phyloP scores from a whole-genome alignment of 2,329 filamentous ascomycete genomes.

The Colletotrichum zoysiae region DNA sequence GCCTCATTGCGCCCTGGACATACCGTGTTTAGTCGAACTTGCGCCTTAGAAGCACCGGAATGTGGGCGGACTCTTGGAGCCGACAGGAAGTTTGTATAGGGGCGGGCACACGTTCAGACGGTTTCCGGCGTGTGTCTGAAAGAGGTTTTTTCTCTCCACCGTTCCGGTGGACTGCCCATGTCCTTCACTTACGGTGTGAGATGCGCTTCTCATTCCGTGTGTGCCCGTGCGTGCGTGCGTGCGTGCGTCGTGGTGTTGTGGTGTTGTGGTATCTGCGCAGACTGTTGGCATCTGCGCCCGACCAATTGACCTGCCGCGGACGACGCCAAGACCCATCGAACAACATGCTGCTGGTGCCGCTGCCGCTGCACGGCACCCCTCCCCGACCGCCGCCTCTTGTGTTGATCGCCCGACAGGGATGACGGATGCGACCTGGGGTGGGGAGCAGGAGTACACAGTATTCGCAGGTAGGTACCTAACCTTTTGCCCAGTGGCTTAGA shows the following conservation, averaged over 20 bases:
- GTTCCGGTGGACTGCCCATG: conserved; percentile 11
- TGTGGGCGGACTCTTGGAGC: conserved; percentile 13
- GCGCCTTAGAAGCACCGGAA: conserved; percentile 8
- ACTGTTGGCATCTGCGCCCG: conserved; percentile 36
- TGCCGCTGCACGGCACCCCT: neutral
- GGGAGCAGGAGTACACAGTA: neutral
- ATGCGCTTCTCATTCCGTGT: neutral
- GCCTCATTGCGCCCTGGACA: conserved; percentile 31
- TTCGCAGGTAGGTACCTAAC: neutral
- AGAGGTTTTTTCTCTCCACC: neutral
- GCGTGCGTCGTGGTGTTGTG: neutral
- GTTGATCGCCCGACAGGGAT: conserved; percentile 30
- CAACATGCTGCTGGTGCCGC: neutral
- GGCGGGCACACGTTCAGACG: conserved; percentile 30
- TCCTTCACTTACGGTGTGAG: neutral
- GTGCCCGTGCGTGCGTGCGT: neutral
- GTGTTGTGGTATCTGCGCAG: conserved; percentile 27
- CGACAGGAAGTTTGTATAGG: conserved; percentile 9
- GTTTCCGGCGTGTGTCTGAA: conserved; percentile 10
- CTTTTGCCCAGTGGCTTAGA: conserved; percentile 39
- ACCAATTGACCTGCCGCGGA: neutral
- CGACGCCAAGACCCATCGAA: conserved; percentile 1
- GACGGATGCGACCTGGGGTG: conserved; percentile 10
- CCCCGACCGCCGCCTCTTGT: conserved; percentile 3
- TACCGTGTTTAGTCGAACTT: conserved; percentile 29